A percentile compares a stretch with the other conserved stretches of the same genome.
Evolutionary conservation across 192 early-diverging fungal species (phyloP).

Genomic region (Backusella macrospora): DNA sequence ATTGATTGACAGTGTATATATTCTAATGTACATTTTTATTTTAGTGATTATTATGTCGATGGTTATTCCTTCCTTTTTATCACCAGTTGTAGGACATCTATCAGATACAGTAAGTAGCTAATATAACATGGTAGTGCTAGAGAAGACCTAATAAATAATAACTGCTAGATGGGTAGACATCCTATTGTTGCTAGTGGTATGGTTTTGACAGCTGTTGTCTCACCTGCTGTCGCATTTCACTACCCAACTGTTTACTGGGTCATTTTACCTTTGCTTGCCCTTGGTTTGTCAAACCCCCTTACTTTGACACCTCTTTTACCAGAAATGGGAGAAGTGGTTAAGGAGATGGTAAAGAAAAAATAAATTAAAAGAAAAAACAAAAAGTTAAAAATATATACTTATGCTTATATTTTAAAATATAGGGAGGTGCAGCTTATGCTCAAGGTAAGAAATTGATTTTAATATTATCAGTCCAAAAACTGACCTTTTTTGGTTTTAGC

Average conservation of each 20-base stretch:
- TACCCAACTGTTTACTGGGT: constrained; percentile 37
- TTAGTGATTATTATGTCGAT: constrained; percentile 66
- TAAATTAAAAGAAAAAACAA: no score
- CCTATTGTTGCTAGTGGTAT: constrained; percentile 49
- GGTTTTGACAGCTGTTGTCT: constrained; percentile 47
- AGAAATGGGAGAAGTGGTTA: constrained; percentile 68
- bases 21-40: constrained; percentile 13
- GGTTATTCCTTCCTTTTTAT: constrained; percentile 67
- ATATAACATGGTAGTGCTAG: neutral
- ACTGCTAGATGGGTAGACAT: constrained; percentile 46
- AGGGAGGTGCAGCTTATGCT: constrained; percentile 42
- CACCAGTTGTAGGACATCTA: constrained; percentile 59
- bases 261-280: constrained; percentile 49
- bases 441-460: constrained; percentile 27
- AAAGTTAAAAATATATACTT: neutral
- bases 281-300: constrained; percentile 56
- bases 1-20: neutral
- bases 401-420: neutral
- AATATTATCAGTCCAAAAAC: neutral
- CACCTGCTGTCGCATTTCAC: constrained; percentile 46
- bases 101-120: constrained; percentile 39
- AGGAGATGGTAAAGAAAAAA: constrained; percentile 64
- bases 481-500: constrained; percentile 32
- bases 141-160: neutral
- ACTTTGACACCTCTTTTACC: constrained; percentile 68